These are phyloP conservation scores for Trichomonascaceae sp. DNA, from an alignment of 1,139 yeast species.

Conservation along the genomic window DNA sequence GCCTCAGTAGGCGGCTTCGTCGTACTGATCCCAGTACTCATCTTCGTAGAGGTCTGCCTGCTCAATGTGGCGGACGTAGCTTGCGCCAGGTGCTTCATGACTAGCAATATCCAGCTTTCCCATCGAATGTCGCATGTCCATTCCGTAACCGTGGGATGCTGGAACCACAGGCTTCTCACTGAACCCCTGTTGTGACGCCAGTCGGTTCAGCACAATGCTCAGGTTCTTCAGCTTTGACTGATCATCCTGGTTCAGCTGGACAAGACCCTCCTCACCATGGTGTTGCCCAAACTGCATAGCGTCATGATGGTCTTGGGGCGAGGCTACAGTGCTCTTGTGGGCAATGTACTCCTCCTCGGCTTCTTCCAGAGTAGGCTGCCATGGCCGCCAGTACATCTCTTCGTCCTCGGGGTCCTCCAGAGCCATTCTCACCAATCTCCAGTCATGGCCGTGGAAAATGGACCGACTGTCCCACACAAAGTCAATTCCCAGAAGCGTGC, in stretches of 20 bases:
- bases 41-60: neutral
- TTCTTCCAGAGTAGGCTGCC: conserved; percentile 11
- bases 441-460: conserved; percentile 9
- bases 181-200: neutral
- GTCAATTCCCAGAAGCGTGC: conserved; percentile 11
- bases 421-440: conserved; percentile 14
- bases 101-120: too few relatives aligned
- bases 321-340: neutral
- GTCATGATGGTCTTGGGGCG: too few relatives aligned
- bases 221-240: neutral
- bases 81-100: too few relatives aligned
- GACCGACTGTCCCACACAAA: conserved; percentile 18
- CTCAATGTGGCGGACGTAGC: too few relatives aligned
- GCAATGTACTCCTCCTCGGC: conserved; percentile 14
- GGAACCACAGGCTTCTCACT: neutral
- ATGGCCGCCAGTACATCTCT: conserved; percentile 18
- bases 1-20: neutral
- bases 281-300: too few relatives aligned
- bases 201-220: neutral
- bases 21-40: neutral
- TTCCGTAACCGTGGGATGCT: too few relatives aligned
- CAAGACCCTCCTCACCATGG: neutral
- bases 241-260: neutral
- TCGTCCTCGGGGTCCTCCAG: conserved; percentile 18
- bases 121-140: too few relatives aligned